Evolutionary conservation across 106 monocot genomes (phyloP).

Genomic region (Dendrobium chrysotoxum): DNA sequence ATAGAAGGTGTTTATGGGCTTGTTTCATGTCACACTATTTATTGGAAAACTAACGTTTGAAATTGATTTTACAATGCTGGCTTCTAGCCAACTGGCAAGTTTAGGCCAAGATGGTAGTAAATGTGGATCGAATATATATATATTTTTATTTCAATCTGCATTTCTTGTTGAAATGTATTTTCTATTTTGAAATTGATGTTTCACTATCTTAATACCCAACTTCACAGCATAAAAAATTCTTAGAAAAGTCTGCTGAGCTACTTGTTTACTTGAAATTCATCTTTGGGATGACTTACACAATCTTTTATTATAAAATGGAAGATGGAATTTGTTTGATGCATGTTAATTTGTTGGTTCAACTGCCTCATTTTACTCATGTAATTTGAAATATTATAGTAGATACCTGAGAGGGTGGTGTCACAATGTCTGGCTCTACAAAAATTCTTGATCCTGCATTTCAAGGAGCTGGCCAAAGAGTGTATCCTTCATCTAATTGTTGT

Average conservation of each 20-base stretch:
- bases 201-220: neutral
- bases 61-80: neutral
- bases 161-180: neutral
- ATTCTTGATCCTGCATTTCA: constrained; percentile 60
- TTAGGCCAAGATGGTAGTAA: neutral
- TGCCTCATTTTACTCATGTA: neutral
- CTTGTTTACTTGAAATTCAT: neutral
- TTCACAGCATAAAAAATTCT: neutral
- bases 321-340: neutral
- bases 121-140: neutral
- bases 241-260: neutral
- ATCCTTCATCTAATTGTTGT: constrained; percentile 25
- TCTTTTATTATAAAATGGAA: neutral
- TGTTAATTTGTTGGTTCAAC: neutral
- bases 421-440: constrained; percentile 39
- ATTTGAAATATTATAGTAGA: neutral
- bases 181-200: neutral
- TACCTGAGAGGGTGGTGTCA: constrained; percentile 6
- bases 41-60: neutral
- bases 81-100: neutral
- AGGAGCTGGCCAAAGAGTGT: constrained; percentile 58
- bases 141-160: neutral
- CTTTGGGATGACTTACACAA: neutral
- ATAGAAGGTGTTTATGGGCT: neutral
- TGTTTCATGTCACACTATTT: neutral